Evolutionary conservation across 257 asterid species (phyloP).

Genomic region (Solanum verrucosum): DNA sequence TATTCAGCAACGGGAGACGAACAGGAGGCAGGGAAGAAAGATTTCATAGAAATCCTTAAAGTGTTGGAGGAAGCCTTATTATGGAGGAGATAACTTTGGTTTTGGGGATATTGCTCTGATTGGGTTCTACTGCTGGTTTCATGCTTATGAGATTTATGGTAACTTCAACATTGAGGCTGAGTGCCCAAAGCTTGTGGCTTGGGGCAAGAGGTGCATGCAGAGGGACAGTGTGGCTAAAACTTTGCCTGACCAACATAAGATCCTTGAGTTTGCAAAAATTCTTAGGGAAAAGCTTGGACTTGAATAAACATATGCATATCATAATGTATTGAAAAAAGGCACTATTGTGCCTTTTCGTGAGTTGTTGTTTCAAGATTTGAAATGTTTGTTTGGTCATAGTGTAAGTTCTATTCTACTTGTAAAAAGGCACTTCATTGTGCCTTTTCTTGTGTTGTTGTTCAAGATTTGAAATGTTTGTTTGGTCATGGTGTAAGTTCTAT

Average conservation of each 20-base stretch:
- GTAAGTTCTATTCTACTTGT: too few relatives aligned
- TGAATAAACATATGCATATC: background rate
- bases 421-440: too few relatives aligned
- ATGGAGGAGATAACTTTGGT: constrained; percentile 17
- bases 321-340: background rate
- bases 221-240: constrained; percentile 17
- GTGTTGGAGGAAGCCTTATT: constrained; percentile 11
- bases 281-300: background rate
- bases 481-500: too few relatives aligned
- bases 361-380: too few relatives aligned
- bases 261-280: background rate
- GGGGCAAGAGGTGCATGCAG: constrained; percentile 15
- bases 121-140: constrained; percentile 3
- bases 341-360: too few relatives aligned
- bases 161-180: constrained; percentile 8
- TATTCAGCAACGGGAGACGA: background rate
- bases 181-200: constrained; percentile 9
- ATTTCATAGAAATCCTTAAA: background rate
- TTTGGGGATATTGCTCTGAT: constrained; percentile 14
- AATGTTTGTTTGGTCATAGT: too few relatives aligned
- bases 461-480: too few relatives aligned
- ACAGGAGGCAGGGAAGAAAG: constrained; percentile 8
- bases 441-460: too few relatives aligned
- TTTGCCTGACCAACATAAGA: constrained; percentile 8
- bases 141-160: background rate